These are phyloP conservation scores for Amoebophrya sp. DNA, from an alignment of 169 alveolate genomes.

Conservation along the genomic window DNA sequence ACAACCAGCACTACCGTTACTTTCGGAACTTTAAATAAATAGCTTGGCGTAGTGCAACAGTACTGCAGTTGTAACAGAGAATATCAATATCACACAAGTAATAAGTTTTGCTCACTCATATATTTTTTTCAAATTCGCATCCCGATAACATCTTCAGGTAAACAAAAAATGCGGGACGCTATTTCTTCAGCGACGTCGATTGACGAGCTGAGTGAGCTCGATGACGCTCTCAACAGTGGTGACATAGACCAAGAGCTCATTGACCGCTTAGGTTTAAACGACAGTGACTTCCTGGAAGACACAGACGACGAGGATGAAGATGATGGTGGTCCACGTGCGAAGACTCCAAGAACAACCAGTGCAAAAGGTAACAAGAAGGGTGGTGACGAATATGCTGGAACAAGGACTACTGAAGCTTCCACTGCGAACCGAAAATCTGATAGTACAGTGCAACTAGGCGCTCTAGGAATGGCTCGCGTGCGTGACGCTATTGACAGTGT, in stretches of 20 bases:
- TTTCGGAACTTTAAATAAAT: neutral
- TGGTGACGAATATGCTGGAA: neutral
- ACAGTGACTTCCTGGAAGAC: neutral
- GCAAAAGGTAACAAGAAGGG: neutral
- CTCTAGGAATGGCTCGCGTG: neutral
- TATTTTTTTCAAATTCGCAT: neutral
- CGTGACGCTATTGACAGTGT: neutral
- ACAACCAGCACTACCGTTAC: neutral
- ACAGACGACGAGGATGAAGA: neutral
- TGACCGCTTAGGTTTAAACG: neutral
- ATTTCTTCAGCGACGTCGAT: neutral
- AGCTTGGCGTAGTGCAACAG: neutral
- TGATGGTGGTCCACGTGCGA: neutral
- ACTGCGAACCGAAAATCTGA: too few species aligned
- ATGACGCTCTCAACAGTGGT: neutral
- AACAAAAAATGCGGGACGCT: neutral
- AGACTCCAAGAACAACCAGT: neutral
- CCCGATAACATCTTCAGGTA: neutral
- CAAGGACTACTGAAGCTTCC: too few species aligned
- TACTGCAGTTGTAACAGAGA: neutral
- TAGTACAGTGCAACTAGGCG: neutral
- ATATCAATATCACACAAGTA: neutral
- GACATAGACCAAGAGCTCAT: neutral
- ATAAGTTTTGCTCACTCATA: neutral
- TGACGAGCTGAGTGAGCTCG: slow-evolving; percentile 1